A percentile compares a stretch with the other conserved stretches of the same genome.
These are phyloP conservation scores for Ettlia oleoabundans DNA, from an alignment of 139 green algal genomes.

Conservation along the genomic window DNA sequence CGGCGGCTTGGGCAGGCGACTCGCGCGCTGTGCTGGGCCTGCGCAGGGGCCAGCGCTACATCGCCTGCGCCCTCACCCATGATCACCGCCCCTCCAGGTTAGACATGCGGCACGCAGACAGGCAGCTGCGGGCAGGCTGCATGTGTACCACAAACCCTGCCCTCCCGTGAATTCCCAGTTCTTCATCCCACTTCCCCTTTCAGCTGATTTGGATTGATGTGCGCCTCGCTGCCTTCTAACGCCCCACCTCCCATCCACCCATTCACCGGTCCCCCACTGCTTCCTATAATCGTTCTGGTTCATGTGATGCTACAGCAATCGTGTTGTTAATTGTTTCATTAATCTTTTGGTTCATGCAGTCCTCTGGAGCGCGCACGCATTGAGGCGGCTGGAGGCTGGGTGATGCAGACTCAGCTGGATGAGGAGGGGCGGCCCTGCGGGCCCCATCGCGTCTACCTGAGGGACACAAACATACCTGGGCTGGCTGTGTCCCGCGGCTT, in stretches of 20 bases:
- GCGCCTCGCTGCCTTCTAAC: too few relatives aligned
- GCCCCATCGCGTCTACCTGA: conserved; percentile 63
- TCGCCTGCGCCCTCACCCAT: conserved; percentile 44
- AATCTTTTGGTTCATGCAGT: neutral
- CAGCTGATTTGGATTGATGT: too few relatives aligned
- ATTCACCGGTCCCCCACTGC: too few relatives aligned
- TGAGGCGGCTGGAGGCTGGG: conserved; percentile 13
- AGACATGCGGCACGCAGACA: too few relatives aligned
- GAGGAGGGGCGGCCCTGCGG: conserved; percentile 9
- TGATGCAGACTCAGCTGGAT: conserved; percentile 14
- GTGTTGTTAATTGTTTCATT: too few relatives aligned
- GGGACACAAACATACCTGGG: conserved; percentile 50
- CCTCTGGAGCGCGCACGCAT: conserved; percentile 31
- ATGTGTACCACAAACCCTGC: too few relatives aligned
- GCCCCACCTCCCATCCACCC: too few relatives aligned
- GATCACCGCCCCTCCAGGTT: conserved; percentile 69
- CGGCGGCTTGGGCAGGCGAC: conserved; percentile 28
- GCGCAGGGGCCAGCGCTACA: conserved; percentile 18
- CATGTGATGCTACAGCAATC: too few relatives aligned
- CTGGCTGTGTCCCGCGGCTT: conserved; percentile 62
- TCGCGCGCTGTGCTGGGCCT: conserved; percentile 54
- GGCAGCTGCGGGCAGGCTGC: neutral
- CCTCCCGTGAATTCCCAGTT: too few relatives aligned
- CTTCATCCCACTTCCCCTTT: too few relatives aligned
- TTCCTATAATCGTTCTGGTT: too few relatives aligned